Base-by-base conservation (phyloP, 1,284 basidiomycete species). In the Ustilago vetiveriae region DNA sequence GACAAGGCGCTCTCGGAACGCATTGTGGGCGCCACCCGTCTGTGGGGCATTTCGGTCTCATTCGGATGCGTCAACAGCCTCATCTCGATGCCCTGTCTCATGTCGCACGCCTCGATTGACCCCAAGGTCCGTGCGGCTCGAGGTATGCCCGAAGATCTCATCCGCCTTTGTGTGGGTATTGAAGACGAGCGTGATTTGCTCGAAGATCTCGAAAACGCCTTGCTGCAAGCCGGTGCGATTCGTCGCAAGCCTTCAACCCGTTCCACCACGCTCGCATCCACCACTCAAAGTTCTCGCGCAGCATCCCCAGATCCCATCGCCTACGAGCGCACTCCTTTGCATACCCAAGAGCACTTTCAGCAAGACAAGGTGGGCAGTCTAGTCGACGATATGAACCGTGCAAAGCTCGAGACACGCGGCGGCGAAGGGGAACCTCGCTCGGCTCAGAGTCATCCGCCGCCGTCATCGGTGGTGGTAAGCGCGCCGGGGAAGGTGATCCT, bases 31-130 rank as follows among this genome's bases (percentile, higher is more conserved):
- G 90, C 90, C 1, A 92, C 95, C 9, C 87, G 92, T 44, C 85
- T 99, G 27, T 98, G 95, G 94, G 93, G 95, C 29, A 97, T 99
- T 80, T 93, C 90, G 68, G 96, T 98, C 75, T 94, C 92, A 76
- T 98, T 99, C 82, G 96, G 96, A 27, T 94, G 92, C 73, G 94
- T 99, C 74, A 98, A 99, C 85, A 93, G 91, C 80, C 84, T 99
- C 81, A 98, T 98, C 84, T 94, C 92, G 75, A 98, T 99, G 96
- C 96, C 96, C 39, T 98, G 96, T 83, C 89, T 94, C 74, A 98
- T 99, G 96, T 96, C 93, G 23, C 96, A 99, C 83, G 94, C 96
- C 24, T 98, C 94, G 35, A 99, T 99, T 75, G 94, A 97, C 79
- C 88, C 95, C 27, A 91, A 92, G 30, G 89, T 90, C 21, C 90